Conservation (phyloP, 768 basidiomycete genomes). For the Hygrophoropsis aurantiaca region DNA sequence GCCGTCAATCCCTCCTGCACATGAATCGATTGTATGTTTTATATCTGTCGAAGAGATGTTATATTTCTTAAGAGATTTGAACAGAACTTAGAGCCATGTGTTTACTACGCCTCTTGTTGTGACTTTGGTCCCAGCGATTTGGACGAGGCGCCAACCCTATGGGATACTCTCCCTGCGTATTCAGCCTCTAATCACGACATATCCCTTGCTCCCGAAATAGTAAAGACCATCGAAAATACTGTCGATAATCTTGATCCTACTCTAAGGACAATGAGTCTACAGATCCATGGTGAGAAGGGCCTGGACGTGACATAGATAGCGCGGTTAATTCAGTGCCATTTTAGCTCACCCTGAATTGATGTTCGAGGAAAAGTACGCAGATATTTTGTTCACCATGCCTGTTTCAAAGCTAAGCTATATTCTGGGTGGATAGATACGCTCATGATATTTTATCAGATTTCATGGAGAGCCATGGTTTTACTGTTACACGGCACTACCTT, state of each 20-base stretch:
- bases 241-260: constrained; percentile 51
- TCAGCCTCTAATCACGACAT: constrained; percentile 15
- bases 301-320: not conserved
- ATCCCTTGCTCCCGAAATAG: constrained; percentile 34
- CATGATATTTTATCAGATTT: constrained; percentile 68
- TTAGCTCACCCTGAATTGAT: constrained; percentile 65
- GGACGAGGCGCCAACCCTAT: constrained; percentile 26
- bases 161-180: constrained; percentile 45
- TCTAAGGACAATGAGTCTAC: constrained; percentile 64
- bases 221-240: constrained; percentile 51
- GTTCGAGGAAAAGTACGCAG: constrained; percentile 62
- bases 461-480: constrained; percentile 67
- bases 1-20: too few species aligned
- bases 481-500: constrained; percentile 69
- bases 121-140: constrained; percentile 38
- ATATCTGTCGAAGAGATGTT: too few species aligned
- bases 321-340: constrained; percentile 13
- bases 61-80: too few species aligned
- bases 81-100: constrained; percentile 11
- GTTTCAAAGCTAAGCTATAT: constrained; percentile 9
- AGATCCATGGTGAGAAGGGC: constrained; percentile 62
- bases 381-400: constrained; percentile 1
- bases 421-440: constrained; percentile 50
- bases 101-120: constrained; percentile 42
- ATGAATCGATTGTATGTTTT: too few species aligned